These are phyloP conservation scores for Ophiostoma piceae DNA, from an alignment of 2,329 filamentous ascomycete species.

Conservation along the genomic window DNA sequence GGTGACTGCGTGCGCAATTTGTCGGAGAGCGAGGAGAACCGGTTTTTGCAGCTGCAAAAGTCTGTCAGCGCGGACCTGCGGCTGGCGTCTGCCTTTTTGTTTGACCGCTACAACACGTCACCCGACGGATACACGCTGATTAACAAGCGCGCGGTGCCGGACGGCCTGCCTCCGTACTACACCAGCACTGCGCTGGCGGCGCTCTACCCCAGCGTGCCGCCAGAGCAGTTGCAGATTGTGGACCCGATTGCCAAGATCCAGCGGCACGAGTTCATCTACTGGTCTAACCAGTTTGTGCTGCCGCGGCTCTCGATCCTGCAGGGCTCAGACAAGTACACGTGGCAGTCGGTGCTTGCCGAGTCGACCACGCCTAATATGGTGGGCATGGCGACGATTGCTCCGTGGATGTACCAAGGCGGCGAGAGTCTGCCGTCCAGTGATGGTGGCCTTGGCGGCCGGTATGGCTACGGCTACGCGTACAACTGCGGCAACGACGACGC, in stretches of 20 bases:
- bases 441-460: conserved; percentile 10
- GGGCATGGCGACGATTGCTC: conserved; percentile 48
- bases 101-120: conserved; percentile 49
- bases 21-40: conserved; percentile 61
- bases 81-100: conserved; percentile 52
- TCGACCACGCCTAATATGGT: conserved; percentile 34
- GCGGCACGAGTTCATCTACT: conserved; percentile 60
- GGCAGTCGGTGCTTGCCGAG: conserved; percentile 32
- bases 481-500: conserved; percentile 6
- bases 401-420: conserved; percentile 45
- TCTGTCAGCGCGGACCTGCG: conserved; percentile 47
- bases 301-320: conserved; percentile 53
- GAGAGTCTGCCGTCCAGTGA: conserved; percentile 21
- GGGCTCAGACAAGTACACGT: conserved; percentile 37
- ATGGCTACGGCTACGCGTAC: conserved; percentile 12
- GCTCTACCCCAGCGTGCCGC: neutral
- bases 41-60: conserved; percentile 64
- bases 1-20: conserved; percentile 72
- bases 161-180: conserved; percentile 58
- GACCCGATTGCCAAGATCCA: conserved; percentile 62
- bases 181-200: conserved; percentile 37
- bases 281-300: conserved; percentile 64
- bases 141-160: conserved; percentile 60
- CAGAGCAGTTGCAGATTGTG: conserved; percentile 15
- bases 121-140: conserved; percentile 55